A percentile compares a stretch with the other conserved stretches of the same genome.
Conservation (phyloP, 139 green algal genomes). For the Chlorella sorokiniana region DNA sequence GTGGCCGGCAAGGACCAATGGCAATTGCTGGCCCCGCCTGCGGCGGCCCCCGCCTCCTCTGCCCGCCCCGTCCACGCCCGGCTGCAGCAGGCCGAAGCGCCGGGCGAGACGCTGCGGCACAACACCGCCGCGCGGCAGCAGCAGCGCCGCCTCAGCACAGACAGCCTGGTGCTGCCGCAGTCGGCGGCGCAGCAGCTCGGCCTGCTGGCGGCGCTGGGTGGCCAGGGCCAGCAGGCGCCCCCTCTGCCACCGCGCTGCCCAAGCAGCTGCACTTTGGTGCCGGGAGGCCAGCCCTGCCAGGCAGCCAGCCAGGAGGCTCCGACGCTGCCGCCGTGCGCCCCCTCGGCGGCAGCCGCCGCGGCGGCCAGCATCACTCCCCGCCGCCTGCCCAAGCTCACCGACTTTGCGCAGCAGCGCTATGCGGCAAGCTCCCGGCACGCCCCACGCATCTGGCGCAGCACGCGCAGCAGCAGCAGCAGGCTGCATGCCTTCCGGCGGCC, state of each 20-base stretch:
- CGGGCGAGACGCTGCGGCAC: neutral
- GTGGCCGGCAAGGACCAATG: neutral
- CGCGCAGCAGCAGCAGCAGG: too few species aligned
- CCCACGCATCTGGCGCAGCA: too few species aligned
- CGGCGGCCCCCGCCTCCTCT: neutral
- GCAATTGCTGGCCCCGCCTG: neutral
- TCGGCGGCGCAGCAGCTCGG: neutral
- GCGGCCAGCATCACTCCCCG: too few species aligned
- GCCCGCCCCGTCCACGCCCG: neutral
- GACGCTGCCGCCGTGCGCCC: too few species aligned
- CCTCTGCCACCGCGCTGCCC: neutral
- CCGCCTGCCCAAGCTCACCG: too few species aligned
- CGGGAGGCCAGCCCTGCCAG: too few species aligned
- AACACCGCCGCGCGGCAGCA: neutral
- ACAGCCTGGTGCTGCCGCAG: neutral
- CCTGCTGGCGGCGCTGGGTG: neutral
- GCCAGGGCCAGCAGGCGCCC: neutral
- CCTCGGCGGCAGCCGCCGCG: too few species aligned
- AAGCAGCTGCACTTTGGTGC: too few species aligned
- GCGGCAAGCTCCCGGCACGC: too few species aligned
- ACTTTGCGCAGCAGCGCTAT: too few species aligned
- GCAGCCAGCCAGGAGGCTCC: too few species aligned
- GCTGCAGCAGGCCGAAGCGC: neutral
- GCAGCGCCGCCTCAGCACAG: slow-evolving; percentile 5
- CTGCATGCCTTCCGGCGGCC: too few species aligned